These are phyloP conservation scores for Rubroboletus pulcherrimus DNA, from an alignment of 768 basidiomycete genomes.

Conservation along the genomic window DNA sequence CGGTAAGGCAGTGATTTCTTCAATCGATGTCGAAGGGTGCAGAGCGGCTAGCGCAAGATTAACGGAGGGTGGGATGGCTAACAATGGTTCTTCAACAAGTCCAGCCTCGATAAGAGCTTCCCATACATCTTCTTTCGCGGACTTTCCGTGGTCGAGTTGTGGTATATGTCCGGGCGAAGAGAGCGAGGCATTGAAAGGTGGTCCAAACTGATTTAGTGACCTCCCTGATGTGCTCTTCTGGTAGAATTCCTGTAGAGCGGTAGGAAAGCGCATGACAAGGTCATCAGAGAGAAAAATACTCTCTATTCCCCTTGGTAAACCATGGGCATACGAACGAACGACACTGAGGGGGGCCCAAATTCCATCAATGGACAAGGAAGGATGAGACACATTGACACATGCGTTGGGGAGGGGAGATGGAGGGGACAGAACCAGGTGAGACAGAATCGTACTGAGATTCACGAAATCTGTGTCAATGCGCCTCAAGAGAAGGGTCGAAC, in stretches of 20 bases:
- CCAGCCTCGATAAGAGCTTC: constrained; percentile 16
- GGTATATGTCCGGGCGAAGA: not conserved
- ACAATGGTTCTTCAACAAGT: constrained; percentile 21
- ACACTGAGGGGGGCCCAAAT: constrained; percentile 67
- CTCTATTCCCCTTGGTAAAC: constrained; percentile 33
- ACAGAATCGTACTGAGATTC: constrained; percentile 53
- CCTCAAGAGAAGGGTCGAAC: constrained; percentile 53
- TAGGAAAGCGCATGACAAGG: constrained; percentile 61
- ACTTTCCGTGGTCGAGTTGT: constrained; percentile 1
- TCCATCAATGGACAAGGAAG: constrained; percentile 52
- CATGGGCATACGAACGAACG: constrained; percentile 41
- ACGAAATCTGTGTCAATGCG: constrained; percentile 80
- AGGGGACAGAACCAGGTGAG: constrained; percentile 34
- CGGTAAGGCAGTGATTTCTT: constrained; percentile 6
- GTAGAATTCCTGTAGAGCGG: constrained; percentile 56
- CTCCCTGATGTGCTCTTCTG: constrained; percentile 44
- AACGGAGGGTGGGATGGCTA: constrained; percentile 27
- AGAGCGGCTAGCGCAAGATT: constrained; percentile 30
- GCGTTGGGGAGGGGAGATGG: constrained; percentile 38
- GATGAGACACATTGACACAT: constrained; percentile 49
- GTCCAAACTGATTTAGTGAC: constrained; percentile 58
- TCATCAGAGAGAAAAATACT: constrained; percentile 59
- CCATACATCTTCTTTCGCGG: constrained; percentile 18
- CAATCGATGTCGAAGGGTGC: constrained; percentile 16
- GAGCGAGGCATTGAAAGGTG: constrained; percentile 51